Conservation (phyloP, 2,329 filamentous ascomycete species). For the Aspergillus sp. region DNA sequence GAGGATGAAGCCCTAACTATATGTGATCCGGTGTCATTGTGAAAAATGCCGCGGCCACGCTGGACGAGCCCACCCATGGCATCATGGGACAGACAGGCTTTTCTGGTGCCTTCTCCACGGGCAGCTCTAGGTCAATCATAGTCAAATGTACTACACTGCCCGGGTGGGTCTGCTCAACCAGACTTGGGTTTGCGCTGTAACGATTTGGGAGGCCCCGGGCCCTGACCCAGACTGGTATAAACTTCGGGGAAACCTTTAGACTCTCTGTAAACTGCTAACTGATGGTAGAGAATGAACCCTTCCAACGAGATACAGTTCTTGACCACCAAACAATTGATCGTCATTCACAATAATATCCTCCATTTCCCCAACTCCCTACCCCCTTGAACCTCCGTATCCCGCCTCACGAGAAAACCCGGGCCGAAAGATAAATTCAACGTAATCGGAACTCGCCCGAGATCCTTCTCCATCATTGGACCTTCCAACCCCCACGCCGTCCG, state of each 20-base stretch:
- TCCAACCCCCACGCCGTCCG: conserved; percentile 6
- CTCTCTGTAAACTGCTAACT: too few species aligned
- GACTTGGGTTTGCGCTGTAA: background rate
- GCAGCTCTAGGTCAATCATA: background rate
- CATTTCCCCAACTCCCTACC: too few species aligned
- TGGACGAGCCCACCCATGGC: background rate
- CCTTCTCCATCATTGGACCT: background rate
- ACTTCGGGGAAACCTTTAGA: background rate
- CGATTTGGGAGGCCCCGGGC: background rate
- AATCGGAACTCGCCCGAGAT: conserved; percentile 6
- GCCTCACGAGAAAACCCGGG: background rate
- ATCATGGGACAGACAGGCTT: background rate
- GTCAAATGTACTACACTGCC: background rate
- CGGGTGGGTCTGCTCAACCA: background rate
- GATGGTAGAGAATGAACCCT: too few species aligned
- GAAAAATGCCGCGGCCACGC: background rate
- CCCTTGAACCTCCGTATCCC: background rate
- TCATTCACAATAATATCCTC: too few species aligned
- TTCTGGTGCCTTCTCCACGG: background rate
- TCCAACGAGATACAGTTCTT: too few species aligned
- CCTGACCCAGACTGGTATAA: background rate
- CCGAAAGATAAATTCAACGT: background rate
- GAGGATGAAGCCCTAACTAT: background rate
- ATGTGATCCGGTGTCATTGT: background rate
- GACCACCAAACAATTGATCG: too few species aligned